These are phyloP conservation scores for Trichosporon coremiiforme DNA, from an alignment of 1,284 basidiomycete genomes.

Conservation along the genomic window DNA sequence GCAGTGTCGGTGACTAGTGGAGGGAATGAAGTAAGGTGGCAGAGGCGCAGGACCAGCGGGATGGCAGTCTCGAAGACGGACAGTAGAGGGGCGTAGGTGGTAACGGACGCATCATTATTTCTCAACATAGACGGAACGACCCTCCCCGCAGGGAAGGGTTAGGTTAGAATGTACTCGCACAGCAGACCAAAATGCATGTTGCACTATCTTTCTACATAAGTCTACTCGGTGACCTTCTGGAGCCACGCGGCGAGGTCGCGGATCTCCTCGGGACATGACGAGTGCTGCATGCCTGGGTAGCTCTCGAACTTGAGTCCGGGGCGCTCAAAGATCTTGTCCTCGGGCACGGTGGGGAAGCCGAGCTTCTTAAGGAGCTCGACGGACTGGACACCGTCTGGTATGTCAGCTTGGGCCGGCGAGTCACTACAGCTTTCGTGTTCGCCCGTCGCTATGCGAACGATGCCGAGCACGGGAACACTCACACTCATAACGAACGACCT, in stretches of 20 bases:
- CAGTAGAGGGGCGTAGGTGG: too few species aligned
- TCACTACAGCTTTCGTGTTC: too few species aligned
- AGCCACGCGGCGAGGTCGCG: constrained; percentile 61
- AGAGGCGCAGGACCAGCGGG: not conserved
- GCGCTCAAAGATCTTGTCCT: constrained; percentile 45
- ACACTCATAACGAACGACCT: constrained; percentile 65
- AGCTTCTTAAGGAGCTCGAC: constrained; percentile 62
- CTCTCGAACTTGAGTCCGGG: constrained; percentile 57
- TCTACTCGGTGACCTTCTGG: constrained; percentile 35
- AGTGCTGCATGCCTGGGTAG: constrained; percentile 63
- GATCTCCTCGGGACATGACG: constrained; percentile 66
- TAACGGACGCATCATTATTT: not conserved
- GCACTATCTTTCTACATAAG: not conserved
- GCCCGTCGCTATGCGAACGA: too few species aligned
- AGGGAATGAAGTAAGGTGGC: not conserved
- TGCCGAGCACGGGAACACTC: constrained; percentile 26
- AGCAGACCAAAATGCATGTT: not conserved
- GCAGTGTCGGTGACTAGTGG: too few species aligned
- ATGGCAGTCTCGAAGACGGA: too few species aligned
- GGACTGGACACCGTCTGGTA: constrained; percentile 59
- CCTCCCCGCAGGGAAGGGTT: not conserved
- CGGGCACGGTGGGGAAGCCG: constrained; percentile 58
- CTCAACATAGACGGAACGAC: constrained; percentile 8
- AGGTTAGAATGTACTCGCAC: constrained; percentile 20
- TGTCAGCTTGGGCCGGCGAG: constrained; percentile 4